Base-by-base conservation (phyloP, 305 asterid genomes). In the Caryopteris hybrid region DNA sequence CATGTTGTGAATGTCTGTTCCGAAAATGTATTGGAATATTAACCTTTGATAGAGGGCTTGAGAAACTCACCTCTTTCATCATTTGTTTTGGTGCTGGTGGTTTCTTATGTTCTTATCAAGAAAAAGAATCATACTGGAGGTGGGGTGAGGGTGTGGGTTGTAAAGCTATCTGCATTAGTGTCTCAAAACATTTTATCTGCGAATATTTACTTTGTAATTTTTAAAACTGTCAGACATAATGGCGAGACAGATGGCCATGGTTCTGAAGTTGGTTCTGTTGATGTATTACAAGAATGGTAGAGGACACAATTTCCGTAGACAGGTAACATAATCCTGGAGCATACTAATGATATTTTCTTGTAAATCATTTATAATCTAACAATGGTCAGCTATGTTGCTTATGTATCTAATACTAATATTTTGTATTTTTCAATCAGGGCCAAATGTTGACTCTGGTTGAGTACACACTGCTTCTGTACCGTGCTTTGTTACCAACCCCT, bases 361-460 rank as follows among this genome's bases (percentile, higher is more conserved):
- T 70, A 8, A 48, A 71, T 43, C 42, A 36, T 54, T 29, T 61
- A 11, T 8, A 34, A n/a, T 59, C 46, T 9, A 45, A 53, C 29
- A 48, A 50, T 36, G 54, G 27, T 31, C 23, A 16, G 20, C 56
- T 69, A 33, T 0, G 14, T 62, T 70, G 48, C 47, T 67, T 41
- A 42, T 34, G 56, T 38, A 43, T 74, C 73, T 78, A 67, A 75
- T 66, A 7, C 23, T 34, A 27, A 43, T 73, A 36, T 68, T 61
- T 36, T 70, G 41, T 69, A 69, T 47, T 64, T 84, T 74, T n/a
- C n/a, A n/a, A n/a, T n/a, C 87, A 94, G 98, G 97, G 96, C 59
- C 99, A 89, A 79, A 83, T 94, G 91, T 81, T 94, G 79, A 94
- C 99, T 70, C 83, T 91, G 75, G 92, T 94, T 45, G 99, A 94